Evolutionary conservation across 2,329 filamentous ascomycete genomes (phyloP).

Genomic region (Aureobasidium musti): DNA sequence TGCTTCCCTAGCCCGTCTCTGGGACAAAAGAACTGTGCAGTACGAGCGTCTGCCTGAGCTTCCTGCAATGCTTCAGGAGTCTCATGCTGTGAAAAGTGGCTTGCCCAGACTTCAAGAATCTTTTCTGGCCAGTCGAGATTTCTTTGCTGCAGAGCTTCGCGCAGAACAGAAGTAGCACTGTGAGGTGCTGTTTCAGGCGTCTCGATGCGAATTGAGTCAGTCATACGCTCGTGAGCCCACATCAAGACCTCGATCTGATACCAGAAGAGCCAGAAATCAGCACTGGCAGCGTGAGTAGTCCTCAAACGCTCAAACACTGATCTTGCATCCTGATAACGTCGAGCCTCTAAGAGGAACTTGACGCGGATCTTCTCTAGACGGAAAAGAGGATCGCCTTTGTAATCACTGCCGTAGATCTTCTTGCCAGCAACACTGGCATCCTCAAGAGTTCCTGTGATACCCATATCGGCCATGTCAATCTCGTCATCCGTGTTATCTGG

Average conservation of each 20-base stretch:
- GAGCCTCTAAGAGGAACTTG: conserved; percentile 84
- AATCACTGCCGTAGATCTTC: conserved; percentile 72
- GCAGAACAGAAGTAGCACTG: conserved; percentile 73
- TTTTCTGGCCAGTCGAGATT: conserved; percentile 76
- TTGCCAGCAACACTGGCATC: conserved; percentile 77
- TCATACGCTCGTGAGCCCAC: conserved; percentile 61
- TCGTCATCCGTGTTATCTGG: conserved; percentile 73
- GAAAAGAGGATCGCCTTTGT: conserved; percentile 84
- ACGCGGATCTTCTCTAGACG: conserved; percentile 89
- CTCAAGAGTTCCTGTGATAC: conserved; percentile 80
- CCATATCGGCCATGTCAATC: conserved; percentile 85
- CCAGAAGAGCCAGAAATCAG: conserved; percentile 92
- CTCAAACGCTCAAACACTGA: conserved; percentile 54
- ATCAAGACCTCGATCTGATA: conserved; percentile 87
- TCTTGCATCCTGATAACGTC: conserved; percentile 73
- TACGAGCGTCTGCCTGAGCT: conserved; percentile 72
- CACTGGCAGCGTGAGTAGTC: conserved; percentile 70
- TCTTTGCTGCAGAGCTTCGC: conserved; percentile 64
- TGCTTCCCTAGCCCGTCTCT: conserved; percentile 67
- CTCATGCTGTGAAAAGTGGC: conserved; percentile 90
- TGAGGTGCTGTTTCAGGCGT: conserved; percentile 63
- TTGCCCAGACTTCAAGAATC: conserved; percentile 70
- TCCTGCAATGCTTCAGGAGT: conserved; percentile 71
- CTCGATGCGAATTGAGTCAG: conserved; percentile 53
- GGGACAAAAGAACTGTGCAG: conserved; percentile 65